Evolutionary conservation across 805 yeast genomes (phyloP).

Genomic region (Brettanomyces anomalus): DNA sequence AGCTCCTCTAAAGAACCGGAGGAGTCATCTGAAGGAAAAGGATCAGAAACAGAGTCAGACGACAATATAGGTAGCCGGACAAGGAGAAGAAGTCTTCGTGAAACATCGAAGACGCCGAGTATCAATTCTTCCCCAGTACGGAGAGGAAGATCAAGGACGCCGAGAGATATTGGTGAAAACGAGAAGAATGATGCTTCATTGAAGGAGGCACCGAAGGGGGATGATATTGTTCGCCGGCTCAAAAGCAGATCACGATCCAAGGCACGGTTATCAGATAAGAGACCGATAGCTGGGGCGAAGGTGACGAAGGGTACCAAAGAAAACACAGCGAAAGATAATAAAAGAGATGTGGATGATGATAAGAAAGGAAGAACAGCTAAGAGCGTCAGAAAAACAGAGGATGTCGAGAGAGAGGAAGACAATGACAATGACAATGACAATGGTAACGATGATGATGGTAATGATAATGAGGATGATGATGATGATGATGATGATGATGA

Average conservation of each 20-base stretch:
- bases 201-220: background rate
- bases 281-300: too few relatives aligned
- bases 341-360: background rate
- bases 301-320: background rate
- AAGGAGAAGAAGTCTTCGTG: background rate
- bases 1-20: background rate
- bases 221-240: background rate
- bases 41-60: background rate
- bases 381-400: too few relatives aligned
- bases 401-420: conserved; percentile 3
- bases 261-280: too few relatives aligned
- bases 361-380: too few relatives aligned
- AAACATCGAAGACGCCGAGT: background rate
- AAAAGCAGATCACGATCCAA: background rate
- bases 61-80: background rate
- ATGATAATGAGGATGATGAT: conserved; percentile 3
- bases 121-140: background rate
- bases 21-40: background rate
- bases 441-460: conserved; percentile 1
- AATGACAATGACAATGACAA: conserved; percentile 2
- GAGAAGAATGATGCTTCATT: conserved; percentile 1
- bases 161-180: background rate
- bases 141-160: conserved; percentile 3
- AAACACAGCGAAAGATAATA: conserved; percentile 3
- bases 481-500: conserved; percentile 2